These are phyloP conservation scores for Pyrus communis DNA, from an alignment of 306 rosid species.

Conservation along the genomic window DNA sequence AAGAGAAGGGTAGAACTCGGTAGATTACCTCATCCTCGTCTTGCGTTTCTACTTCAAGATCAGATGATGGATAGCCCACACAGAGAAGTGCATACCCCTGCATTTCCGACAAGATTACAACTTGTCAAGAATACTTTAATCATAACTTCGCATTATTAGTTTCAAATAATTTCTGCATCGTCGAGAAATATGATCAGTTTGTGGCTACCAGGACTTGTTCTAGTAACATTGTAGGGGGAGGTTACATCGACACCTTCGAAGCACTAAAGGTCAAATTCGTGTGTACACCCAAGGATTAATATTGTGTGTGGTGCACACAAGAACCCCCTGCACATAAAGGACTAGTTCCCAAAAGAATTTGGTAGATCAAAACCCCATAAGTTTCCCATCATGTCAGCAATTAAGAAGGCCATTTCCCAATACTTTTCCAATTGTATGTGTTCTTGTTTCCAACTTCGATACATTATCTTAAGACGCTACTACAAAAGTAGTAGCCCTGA, in stretches of 20 bases:
- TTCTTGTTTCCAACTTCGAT: neutral
- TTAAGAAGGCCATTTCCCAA: neutral
- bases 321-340: neutral
- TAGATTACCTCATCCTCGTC: conserved; percentile 93
- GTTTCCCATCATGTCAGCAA: neutral
- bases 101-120: conserved; percentile 11
- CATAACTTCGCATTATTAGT: neutral
- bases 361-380: neutral
- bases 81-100: conserved; percentile 99
- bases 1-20: conserved; percentile 3
- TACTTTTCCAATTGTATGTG: neutral
- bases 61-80: conserved; percentile 87
- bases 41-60: conserved; percentile 94
- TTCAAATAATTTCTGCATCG: neutral
- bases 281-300: too few relatives aligned
- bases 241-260: neutral
- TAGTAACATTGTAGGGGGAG: neutral
- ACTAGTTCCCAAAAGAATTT: neutral
- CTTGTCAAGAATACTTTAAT: neutral
- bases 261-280: neutral
- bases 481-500: neutral
- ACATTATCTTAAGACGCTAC: neutral
- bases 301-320: neutral
- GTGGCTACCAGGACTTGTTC: neutral
- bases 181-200: neutral